These are phyloP conservation scores for Tetrapisispora nanseiensis DNA, from an alignment of 805 yeast genomes.

Conservation along the genomic window DNA sequence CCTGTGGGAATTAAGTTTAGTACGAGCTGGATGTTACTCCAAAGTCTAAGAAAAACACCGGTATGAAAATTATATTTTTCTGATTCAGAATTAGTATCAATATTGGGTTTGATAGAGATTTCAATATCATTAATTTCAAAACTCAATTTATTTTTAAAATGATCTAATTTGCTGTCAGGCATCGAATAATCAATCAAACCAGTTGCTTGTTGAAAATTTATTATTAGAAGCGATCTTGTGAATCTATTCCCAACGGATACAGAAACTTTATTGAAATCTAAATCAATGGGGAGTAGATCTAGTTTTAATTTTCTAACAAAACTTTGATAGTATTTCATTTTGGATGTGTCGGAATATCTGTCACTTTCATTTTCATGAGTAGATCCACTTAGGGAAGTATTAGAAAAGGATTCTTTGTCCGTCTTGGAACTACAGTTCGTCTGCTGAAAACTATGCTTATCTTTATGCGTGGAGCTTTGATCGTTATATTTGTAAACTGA, in stretches of 20 bases:
- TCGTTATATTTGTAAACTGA: neutral
- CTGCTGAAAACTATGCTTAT: neutral
- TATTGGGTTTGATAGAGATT: conserved; percentile 58
- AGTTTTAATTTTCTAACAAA: conserved; percentile 14
- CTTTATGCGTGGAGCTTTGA: neutral
- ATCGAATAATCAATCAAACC: conserved; percentile 48
- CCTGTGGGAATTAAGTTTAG: neutral
- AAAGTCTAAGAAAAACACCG: conserved; percentile 15
- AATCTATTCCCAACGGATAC: conserved; percentile 69
- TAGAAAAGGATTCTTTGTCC: neutral
- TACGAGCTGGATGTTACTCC: conserved; percentile 9
- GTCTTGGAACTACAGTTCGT: neutral
- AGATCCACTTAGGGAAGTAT: neutral
- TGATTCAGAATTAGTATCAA: conserved; percentile 42
- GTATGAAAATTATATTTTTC: conserved; percentile 13
- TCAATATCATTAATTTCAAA: conserved; percentile 44
- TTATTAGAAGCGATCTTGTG: conserved; percentile 63
- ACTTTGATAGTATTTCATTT: neutral
- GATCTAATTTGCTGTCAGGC: conserved; percentile 47
- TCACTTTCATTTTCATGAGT: conserved; percentile 10
- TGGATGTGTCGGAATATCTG: conserved; percentile 6
- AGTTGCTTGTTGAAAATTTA: conserved; percentile 44
- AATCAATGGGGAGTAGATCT: conserved; percentile 49
- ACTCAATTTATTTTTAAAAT: conserved; percentile 39
- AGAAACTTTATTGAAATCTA: conserved; percentile 57